phyloP scores from a whole-genome alignment of 768 basidiomycete genomes.

The Agrocybe pediades region DNA sequence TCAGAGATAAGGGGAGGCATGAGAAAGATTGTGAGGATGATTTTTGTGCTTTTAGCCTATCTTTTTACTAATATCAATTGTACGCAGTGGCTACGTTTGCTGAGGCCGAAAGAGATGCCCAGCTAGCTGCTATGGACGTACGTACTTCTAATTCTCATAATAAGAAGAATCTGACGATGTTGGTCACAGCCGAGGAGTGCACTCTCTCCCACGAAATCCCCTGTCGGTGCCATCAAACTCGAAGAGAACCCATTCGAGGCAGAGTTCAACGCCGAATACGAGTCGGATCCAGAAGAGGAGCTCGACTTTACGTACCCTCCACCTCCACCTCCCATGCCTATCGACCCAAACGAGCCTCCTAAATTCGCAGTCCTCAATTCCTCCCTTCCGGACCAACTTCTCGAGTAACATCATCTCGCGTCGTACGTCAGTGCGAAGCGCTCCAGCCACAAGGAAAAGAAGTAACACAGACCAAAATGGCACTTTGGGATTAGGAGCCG shows the following conservation, averaged over 20 bases:
- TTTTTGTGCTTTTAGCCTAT: not conserved
- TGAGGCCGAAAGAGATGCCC: constrained; percentile 84
- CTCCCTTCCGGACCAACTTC: constrained; percentile 67
- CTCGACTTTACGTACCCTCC: constrained; percentile 32
- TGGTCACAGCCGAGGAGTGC: constrained; percentile 63
- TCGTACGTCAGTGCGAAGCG: constrained; percentile 64
- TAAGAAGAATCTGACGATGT: too few relatives aligned
- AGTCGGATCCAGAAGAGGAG: constrained; percentile 54
- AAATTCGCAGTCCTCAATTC: constrained; percentile 81
- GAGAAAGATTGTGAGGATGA: constrained; percentile 84
- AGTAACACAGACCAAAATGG: constrained; percentile 86
- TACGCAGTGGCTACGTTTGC: constrained; percentile 70
- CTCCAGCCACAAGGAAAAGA: constrained; percentile 53
- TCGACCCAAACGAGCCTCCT: constrained; percentile 12
- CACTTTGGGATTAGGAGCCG: constrained; percentile 97
- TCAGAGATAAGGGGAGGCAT: constrained; percentile 84
- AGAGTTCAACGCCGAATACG: constrained; percentile 67
- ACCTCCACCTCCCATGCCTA: constrained; percentile 12
- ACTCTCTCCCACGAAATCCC: constrained; percentile 68
- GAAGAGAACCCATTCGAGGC: constrained; percentile 82
- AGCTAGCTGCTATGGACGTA: constrained; percentile 80
- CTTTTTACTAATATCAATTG: not conserved
- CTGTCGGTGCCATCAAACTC: constrained; percentile 51
- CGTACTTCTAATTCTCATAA: constrained; percentile 22
- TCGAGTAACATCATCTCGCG: constrained; percentile 67